These are phyloP conservation scores for Marasmius sp. DNA, from an alignment of 1,284 basidiomycete species.

Conservation along the genomic window DNA sequence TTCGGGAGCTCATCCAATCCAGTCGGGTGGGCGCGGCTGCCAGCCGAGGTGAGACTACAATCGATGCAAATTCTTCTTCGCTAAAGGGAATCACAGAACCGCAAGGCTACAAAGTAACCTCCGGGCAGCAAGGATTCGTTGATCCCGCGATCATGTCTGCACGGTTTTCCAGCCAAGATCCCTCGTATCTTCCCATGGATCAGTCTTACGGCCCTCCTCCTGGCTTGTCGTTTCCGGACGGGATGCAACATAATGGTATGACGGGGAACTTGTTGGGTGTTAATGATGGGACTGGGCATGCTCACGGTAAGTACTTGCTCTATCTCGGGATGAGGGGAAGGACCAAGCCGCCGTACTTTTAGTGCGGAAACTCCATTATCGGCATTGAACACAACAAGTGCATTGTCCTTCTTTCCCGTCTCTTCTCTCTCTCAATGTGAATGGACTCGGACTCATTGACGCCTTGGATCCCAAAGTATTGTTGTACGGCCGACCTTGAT, in stretches of 20 bases:
- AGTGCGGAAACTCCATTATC: conserved; percentile 76
- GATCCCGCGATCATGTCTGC: conserved; percentile 85
- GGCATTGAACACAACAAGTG: conserved; percentile 43
- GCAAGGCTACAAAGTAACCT: conserved; percentile 35
- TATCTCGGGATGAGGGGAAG: conserved; percentile 59
- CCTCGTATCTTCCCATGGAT: conserved; percentile 14
- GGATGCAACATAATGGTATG: conserved; percentile 26
- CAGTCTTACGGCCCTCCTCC: conserved; percentile 60
- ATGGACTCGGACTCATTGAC: conserved; percentile 16
- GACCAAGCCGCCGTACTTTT: conserved; percentile 80
- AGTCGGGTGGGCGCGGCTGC: conserved; percentile 43
- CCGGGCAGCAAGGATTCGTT: conserved; percentile 51
- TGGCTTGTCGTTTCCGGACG: conserved; percentile 51
- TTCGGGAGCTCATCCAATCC: conserved; percentile 70
- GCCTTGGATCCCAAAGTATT: conserved; percentile 12
- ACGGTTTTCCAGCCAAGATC: conserved; percentile 44
- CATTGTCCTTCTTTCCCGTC: conserved; percentile 19
- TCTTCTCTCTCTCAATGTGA: conserved; percentile 24
- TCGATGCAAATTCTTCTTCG: no score
- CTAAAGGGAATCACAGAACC: conserved; percentile 20
- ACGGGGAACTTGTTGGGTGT: conserved; percentile 23
- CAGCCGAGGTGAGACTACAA: not conserved
- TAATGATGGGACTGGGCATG: conserved; percentile 41
- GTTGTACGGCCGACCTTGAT: conserved; percentile 17
- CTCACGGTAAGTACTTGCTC: conserved; percentile 67